Evolutionary conservation across 257 asterid genomes (phyloP).

Genomic region (Solanum lignicaule): DNA sequence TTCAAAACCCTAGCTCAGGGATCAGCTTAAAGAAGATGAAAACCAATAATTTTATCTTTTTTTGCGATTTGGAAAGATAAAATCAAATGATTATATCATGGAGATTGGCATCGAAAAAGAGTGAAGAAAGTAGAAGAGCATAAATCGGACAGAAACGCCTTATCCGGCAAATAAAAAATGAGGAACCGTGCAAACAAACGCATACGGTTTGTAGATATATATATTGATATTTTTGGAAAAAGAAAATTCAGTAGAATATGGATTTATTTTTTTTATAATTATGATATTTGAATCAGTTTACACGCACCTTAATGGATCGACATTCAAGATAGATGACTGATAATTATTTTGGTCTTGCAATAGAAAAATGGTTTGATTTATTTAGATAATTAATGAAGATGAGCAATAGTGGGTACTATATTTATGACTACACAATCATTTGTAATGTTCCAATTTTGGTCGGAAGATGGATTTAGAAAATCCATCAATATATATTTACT

Average conservation of each 20-base stretch:
- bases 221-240: background rate
- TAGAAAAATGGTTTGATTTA: background rate
- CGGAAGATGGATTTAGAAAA: background rate
- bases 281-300: no score
- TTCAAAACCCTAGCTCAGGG: background rate
- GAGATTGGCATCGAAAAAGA: background rate
- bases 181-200: background rate
- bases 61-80: background rate
- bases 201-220: background rate
- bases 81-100: background rate
- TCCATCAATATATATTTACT: background rate
- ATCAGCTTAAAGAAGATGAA: background rate
- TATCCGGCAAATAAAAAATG: background rate
- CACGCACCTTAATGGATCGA: no score
- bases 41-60: no score
- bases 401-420: background rate
- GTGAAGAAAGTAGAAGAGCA: background rate
- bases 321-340: background rate
- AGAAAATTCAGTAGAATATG: background rate
- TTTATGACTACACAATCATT: background rate
- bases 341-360: background rate
- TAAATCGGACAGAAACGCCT: background rate
- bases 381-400: background rate
- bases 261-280: background rate
- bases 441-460: background rate